Evolutionary conservation across 2,329 filamentous ascomycete genomes (phyloP).

Genomic region (Phyllosticta capitalensis): DNA sequence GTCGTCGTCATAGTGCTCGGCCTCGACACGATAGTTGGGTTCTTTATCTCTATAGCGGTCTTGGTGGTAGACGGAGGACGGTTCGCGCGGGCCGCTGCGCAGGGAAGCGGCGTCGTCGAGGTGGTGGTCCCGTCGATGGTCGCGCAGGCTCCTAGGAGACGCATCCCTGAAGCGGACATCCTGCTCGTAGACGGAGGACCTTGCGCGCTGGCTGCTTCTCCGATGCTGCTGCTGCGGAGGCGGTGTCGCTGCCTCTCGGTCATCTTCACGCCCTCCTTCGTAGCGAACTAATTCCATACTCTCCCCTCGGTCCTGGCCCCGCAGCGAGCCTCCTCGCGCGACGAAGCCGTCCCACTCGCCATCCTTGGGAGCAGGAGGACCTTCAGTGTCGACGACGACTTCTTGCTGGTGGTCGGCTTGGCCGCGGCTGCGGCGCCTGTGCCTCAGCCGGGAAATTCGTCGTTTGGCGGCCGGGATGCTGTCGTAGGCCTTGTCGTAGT

Average conservation of each 20-base stretch:
- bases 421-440: conserved; percentile 6
- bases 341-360: neutral
- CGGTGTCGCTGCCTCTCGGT: neutral
- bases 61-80: neutral
- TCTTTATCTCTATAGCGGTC: neutral
- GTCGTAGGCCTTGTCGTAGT: conserved; percentile 7
- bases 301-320: neutral
- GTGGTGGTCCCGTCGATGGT: neutral
- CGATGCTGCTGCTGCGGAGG: neutral
- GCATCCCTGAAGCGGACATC: neutral
- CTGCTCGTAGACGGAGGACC: neutral
- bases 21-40: neutral
- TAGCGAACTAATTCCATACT: neutral
- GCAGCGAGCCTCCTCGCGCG: neutral
- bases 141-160: neutral
- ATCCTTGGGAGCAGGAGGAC: neutral
- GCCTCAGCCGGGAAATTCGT: neutral
- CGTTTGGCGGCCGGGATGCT: conserved; percentile 5
- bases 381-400: neutral
- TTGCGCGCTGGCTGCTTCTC: neutral
- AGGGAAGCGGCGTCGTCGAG: neutral
- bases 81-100: neutral
- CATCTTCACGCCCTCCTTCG: neutral
- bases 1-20: neutral
- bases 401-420: neutral